Evolutionary conservation across 345 rosid species (phyloP), one percentile per base, ranked within the genome.

Genomic region (Syzygium grande): DNA sequence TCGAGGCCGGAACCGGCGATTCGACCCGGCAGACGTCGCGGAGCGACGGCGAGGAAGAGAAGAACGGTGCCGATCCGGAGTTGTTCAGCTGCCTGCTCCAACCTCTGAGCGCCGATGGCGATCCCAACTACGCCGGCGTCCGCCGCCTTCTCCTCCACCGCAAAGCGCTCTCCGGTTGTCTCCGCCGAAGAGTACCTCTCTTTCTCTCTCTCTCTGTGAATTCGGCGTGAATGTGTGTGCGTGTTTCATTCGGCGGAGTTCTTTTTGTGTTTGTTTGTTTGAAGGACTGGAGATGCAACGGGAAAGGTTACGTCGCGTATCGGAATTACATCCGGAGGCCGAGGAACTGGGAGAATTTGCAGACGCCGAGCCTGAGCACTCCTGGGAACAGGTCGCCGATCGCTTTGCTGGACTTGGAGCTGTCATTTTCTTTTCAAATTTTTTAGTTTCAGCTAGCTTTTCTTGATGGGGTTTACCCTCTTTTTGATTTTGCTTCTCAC

Each of bases 211-310:
- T 21, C 34, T 34, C 23, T 51, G 51, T 73, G 27, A 38, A 73
- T 73, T 73, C 49, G 55, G n/a, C 41, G 85, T 52, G 86, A 13
- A 41, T 38, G 61, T 30, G 19, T 58, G 22, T 61, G 46, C 41
- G 52, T 80, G 11, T 30, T 52, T 27, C 77, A 8, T 86, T 27
- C 43, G 43, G 52, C 84, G 56, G 38, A 87, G 27, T 46, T 25
- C 19, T 77, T 51, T 38, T 88, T 85, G 23, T 61, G 46, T 5
- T 43, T 43, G 46, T 85, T 43, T 87, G 52, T 89, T 43, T 92
- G 86, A 92, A 97, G 99, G 99, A 95, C 51, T 96, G 99, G 98
- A 95, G 96, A 94, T 96, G 99, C 93, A 96, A 94, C 85, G 97
- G 96, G 14, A 96, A 93, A 91, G 98, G 98, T 16, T 98, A 96